Evolutionary conservation across 345 rosid genomes (phyloP), one percentile per base, ranked within the genome.

Genomic region (Noccaea bulbosa): DNA sequence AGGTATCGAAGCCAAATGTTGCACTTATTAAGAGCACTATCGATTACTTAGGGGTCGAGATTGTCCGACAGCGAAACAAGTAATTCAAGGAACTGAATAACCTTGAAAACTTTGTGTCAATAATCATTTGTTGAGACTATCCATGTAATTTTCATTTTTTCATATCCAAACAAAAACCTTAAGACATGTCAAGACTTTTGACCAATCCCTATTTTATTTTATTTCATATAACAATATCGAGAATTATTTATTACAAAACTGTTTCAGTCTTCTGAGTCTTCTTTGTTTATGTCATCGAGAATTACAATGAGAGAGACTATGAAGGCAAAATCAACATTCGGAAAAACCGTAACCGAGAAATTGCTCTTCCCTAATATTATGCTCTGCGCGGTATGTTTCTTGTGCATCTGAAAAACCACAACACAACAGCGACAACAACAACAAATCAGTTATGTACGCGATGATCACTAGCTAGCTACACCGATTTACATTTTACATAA

Each of bases 21-120:
- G 90, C 97, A 8, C 79, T 75, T 32, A 86, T 93, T 48, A 79
- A 69, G n/a, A 91, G 87, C 67, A 65, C 83, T 27, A 56, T 93
- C n/a, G 98, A 87, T 63, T 88, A 83, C 67, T 67, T 90, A 74
- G 98, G 98, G 8, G 81, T 93, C 35, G 98, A 93, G 88, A 90
- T 92, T 55, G 35, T 81, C 68, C 78, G 94, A 76, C 51, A 76
- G 71, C 77, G 67, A 47, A 53, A 45, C 9, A 27, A 30, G 20
- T 72, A 6, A 30, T 64, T 24, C 41, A 55, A 64, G 2, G 16
- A 57, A 57, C 32, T 49, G 50, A 47, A 45, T 3, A 45, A 63
- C 2, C 10, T 22, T 30, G 6, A 12, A 39, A 39, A 5, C 24
- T 48, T 15, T 64, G 57, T 64, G 40, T 55, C 7, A n/a, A 73